Evolutionary conservation across 768 basidiomycete genomes (phyloP).

Genomic region (Suillus sp.): DNA sequence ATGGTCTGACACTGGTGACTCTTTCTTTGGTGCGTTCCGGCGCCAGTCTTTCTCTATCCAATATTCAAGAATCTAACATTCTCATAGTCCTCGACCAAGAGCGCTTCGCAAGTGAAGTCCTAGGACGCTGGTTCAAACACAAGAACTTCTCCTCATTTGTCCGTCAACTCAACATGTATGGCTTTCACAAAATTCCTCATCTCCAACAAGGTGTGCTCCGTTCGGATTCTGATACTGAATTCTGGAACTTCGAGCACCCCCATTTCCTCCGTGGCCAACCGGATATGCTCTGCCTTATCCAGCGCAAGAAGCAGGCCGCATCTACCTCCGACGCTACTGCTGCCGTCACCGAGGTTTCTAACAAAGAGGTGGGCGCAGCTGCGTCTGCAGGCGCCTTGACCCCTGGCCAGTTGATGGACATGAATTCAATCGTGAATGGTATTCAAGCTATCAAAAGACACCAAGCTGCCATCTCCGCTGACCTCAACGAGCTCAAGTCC

Average conservation of each 20-base stretch:
- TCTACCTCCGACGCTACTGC: slow-evolving; percentile 33
- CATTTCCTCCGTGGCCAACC: slow-evolving; percentile 90
- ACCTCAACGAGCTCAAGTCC: slow-evolving; percentile 84
- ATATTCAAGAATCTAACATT: not conserved
- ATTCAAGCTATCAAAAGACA: slow-evolving; percentile 89
- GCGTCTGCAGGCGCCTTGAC: slow-evolving; percentile 33
- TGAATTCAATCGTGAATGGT: slow-evolving; percentile 77
- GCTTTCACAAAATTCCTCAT: slow-evolving; percentile 95
- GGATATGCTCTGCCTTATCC: slow-evolving; percentile 84
- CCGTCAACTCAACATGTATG: slow-evolving; percentile 95
- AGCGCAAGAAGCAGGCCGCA: slow-evolving; percentile 69
- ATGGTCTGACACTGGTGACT: slow-evolving; percentile 90
- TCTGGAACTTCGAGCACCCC: slow-evolving; percentile 90
- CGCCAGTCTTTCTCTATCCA: slow-evolving; percentile 10
- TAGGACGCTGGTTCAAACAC: slow-evolving; percentile 97
- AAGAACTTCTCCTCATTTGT: slow-evolving; percentile 95
- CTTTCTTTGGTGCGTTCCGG: slow-evolving; percentile 74
- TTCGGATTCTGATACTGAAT: slow-evolving; percentile 77
- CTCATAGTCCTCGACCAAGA: slow-evolving; percentile 85
- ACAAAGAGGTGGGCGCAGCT: slow-evolving; percentile 21
- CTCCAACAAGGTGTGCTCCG: slow-evolving; percentile 92
- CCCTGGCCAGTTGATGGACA: slow-evolving; percentile 64
- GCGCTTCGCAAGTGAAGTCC: slow-evolving; percentile 83
- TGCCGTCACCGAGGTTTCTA: slow-evolving; percentile 20
- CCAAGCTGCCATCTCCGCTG: slow-evolving; percentile 88